Conservation (phyloP, 495 filamentous ascomycete genomes). For the Echria macrotheca region DNA sequence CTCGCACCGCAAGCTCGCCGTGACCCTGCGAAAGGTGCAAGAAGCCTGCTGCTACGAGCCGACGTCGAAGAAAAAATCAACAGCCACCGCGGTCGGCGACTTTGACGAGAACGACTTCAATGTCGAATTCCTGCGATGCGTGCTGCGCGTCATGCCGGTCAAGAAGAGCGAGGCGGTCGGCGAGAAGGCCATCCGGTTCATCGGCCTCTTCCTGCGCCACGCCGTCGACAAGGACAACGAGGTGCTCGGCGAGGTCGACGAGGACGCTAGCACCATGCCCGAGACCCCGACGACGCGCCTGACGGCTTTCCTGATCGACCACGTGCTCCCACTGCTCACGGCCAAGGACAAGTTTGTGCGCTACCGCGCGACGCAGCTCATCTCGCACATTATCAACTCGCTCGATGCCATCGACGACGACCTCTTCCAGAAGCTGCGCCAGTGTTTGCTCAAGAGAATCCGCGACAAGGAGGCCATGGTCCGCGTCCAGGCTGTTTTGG, state of each 20-base stretch:
- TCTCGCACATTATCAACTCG: conserved; percentile 81
- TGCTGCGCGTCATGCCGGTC: conserved; percentile 73
- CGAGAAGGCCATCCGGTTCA: conserved; percentile 77
- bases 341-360: conserved; percentile 90
- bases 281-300: conserved; percentile 81
- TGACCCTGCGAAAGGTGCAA: conserved; percentile 80
- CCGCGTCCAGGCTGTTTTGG: conserved; percentile 88
- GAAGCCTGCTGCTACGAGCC: conserved; percentile 82
- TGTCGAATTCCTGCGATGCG: conserved; percentile 72
- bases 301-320: conserved; percentile 60
- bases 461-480: conserved; percentile 90
- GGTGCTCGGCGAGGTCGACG: conserved; percentile 42
- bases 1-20: conserved; percentile 80
- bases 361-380: conserved; percentile 83
- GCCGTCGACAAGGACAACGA: conserved; percentile 76
- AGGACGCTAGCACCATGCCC: conserved; percentile 56
- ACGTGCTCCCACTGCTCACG: conserved; percentile 61
- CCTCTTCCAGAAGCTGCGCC: conserved; percentile 71
- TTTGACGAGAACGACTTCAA: conserved; percentile 84
- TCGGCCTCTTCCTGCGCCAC: conserved; percentile 76
- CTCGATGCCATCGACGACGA: conserved; percentile 87
- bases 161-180: conserved; percentile 91
- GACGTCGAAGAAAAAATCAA: conserved; percentile 45
- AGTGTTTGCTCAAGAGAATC: conserved; percentile 74
- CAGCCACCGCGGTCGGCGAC: conserved; percentile 49